Conservation (phyloP, 2,329 filamentous ascomycete species). For the Plenodomus tracheiphilus region DNA sequence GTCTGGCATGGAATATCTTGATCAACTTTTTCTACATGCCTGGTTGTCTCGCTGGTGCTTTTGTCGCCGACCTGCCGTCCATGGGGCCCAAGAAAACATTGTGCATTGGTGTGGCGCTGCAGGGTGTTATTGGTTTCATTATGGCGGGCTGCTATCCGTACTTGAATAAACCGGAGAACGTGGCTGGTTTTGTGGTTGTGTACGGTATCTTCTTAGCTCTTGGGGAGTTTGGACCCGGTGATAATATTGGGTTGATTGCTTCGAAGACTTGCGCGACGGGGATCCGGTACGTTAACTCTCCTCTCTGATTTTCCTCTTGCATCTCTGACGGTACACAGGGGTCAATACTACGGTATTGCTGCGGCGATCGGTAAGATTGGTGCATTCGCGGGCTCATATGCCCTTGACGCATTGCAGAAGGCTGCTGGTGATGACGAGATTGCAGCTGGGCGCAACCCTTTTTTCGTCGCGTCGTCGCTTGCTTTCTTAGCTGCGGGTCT, state of each 20-base stretch:
- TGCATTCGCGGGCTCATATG: conserved; percentile 83
- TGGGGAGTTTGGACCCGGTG: conserved; percentile 81
- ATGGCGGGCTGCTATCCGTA: conserved; percentile 79
- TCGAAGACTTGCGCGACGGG: conserved; percentile 87
- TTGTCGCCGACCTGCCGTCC: conserved; percentile 67
- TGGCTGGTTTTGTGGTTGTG: conserved; percentile 76
- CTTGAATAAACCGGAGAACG: conserved; percentile 67
- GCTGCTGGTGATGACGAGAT: conserved; percentile 39
- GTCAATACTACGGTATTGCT: conserved; percentile 72
- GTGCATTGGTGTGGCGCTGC: conserved; percentile 68
- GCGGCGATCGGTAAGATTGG: conserved; percentile 76
- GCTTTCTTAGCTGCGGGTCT: conserved; percentile 72
- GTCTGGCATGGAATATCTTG: conserved; percentile 86
- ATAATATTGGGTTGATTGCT: conserved; percentile 87
- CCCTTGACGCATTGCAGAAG: conserved; percentile 68
- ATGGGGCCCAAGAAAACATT: conserved; percentile 78
- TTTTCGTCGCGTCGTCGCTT: conserved; percentile 79
- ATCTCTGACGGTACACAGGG: conserved; percentile 49
- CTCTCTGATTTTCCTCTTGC: too few species aligned
- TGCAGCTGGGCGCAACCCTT: conserved; percentile 77
- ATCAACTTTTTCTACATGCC: conserved; percentile 90
- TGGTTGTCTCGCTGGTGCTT: conserved; percentile 76
- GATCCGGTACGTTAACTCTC: conserved; percentile 61
- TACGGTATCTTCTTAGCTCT: conserved; percentile 78
- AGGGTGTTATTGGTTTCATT: conserved; percentile 81